Evolutionary conservation across 768 basidiomycete genomes (phyloP).

Genomic region (Cyathus striatus): DNA sequence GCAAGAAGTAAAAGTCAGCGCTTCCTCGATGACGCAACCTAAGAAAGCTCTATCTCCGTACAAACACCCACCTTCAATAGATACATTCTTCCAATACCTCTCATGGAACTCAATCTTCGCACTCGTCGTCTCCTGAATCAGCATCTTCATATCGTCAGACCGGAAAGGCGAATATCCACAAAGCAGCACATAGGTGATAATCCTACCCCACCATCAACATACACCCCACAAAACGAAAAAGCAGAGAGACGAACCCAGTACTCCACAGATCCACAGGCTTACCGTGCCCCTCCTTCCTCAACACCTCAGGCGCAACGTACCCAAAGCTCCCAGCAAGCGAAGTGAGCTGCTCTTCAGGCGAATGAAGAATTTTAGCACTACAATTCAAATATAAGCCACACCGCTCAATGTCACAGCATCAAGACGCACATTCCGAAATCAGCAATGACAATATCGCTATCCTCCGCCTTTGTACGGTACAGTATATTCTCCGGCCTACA

Average conservation of each 20-base stretch:
- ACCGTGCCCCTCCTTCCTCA: conserved; percentile 78
- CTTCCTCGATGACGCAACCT: neutral
- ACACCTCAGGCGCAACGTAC: conserved; percentile 88
- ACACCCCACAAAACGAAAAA: conserved; percentile 1
- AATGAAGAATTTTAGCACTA: conserved; percentile 81
- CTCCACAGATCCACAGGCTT: conserved; percentile 95
- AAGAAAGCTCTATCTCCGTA: neutral
- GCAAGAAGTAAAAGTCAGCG: conserved; percentile 1
- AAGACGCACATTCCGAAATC: conserved; percentile 95
- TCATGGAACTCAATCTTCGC: conserved; percentile 91
- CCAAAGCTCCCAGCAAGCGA: conserved; percentile 80
- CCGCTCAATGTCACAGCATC: too few relatives aligned
- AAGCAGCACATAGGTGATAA: conserved; percentile 92
- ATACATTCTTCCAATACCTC: conserved; percentile 90
- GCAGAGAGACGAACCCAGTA: conserved; percentile 60
- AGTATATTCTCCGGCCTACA: conserved; percentile 92
- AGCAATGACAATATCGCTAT: conserved; percentile 89
- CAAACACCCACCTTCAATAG: conserved; percentile 53
- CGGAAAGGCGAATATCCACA: conserved; percentile 97
- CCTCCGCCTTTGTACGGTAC: conserved; percentile 69
- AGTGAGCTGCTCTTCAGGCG: conserved; percentile 63
- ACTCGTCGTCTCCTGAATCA: conserved; percentile 79
- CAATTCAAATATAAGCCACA: too few relatives aligned
- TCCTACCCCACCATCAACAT: conserved; percentile 35
- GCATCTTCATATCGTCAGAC: conserved; percentile 68